Percentiles rank a stretch among this genome's conserved stretches.
phyloP scores from a whole-genome alignment of 148 eudicot genomes.

The Dysphania ambrosioides region DNA sequence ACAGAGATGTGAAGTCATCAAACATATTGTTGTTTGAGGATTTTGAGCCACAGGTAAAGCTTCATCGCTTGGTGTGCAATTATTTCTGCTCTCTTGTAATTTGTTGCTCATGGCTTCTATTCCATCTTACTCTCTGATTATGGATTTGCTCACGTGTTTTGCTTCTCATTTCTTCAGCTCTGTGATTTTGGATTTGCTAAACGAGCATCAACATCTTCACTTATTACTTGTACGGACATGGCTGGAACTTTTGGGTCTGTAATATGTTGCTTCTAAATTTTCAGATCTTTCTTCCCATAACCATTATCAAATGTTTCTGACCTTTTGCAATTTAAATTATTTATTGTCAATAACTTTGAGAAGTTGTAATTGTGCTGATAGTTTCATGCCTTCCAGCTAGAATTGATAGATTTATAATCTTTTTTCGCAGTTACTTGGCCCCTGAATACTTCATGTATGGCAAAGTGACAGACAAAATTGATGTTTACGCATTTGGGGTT shows the following conservation, averaged over 20 bases:
- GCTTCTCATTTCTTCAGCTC: slow-evolving; percentile 46
- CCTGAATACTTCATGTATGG: slow-evolving; percentile 98
- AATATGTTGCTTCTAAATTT: slow-evolving; percentile 37
- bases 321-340: background rate
- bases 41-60: slow-evolving; percentile 81
- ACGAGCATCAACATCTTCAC: slow-evolving; percentile 54
- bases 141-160: no score
- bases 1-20: slow-evolving; percentile 95
- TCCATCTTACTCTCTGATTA: no score
- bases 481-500: slow-evolving; percentile 94
- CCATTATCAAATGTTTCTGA: background rate
- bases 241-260: slow-evolving; percentile 97
- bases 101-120: slow-evolving; percentile 22
- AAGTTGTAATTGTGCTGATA: background rate
- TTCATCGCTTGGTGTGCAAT: slow-evolving; percentile 2
- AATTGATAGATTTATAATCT: slow-evolving; percentile 1
- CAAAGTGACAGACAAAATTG: slow-evolving; percentile 73
- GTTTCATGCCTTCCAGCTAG: background rate
- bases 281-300: background rate
- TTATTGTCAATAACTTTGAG: background rate
- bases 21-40: slow-evolving; percentile 79
- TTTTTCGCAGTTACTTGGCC: slow-evolving; percentile 75
- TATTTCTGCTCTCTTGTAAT: background rate
- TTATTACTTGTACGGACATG: slow-evolving; percentile 62
- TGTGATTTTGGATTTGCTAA: slow-evolving; percentile 93